phyloP scores from a whole-genome alignment of 139 green algal species.

The Trebouxia sp. region DNA sequence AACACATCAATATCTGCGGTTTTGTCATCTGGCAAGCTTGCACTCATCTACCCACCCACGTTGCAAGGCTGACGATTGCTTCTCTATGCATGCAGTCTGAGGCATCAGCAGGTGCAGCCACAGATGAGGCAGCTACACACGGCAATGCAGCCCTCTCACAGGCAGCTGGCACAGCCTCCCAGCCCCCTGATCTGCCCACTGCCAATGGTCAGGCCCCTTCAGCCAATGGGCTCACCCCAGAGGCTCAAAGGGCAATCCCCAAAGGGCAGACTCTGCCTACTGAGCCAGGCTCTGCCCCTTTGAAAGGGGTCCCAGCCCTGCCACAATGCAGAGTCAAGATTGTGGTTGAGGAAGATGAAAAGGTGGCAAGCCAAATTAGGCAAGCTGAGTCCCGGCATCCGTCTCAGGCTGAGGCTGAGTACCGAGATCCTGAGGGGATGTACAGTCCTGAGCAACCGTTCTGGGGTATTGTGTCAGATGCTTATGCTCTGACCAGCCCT shows the following conservation, averaged over 20 bases:
- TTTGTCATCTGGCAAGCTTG: no score
- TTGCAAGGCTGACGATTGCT: no score
- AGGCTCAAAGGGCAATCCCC: slow-evolving; percentile 1
- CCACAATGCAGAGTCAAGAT: slow-evolving; percentile 31
- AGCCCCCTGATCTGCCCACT: neutral
- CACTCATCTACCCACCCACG: no score
- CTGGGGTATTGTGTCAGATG: slow-evolving; percentile 54
- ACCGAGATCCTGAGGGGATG: slow-evolving; percentile 51
- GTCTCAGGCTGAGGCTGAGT: slow-evolving; percentile 34
- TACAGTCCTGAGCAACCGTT: slow-evolving; percentile 71
- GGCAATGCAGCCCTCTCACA: slow-evolving; percentile 18
- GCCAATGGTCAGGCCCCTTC: slow-evolving; percentile 9
- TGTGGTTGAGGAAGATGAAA: neutral
- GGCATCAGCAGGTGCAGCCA: slow-evolving; percentile 16
- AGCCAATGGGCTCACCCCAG: neutral
- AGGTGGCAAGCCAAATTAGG: slow-evolving; percentile 27
- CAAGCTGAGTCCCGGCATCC: slow-evolving; percentile 38
- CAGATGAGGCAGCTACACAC: neutral
- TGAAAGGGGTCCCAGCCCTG: slow-evolving; percentile 5
- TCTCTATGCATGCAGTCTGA: neutral
- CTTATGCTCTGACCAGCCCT: slow-evolving; percentile 37
- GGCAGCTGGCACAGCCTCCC: slow-evolving; percentile 4
- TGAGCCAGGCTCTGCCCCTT: neutral
- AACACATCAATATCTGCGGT: no score
- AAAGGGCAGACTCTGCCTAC: neutral